Base-by-base conservation (phyloP, 345 rosid species). In the Populus davidiana region DNA sequence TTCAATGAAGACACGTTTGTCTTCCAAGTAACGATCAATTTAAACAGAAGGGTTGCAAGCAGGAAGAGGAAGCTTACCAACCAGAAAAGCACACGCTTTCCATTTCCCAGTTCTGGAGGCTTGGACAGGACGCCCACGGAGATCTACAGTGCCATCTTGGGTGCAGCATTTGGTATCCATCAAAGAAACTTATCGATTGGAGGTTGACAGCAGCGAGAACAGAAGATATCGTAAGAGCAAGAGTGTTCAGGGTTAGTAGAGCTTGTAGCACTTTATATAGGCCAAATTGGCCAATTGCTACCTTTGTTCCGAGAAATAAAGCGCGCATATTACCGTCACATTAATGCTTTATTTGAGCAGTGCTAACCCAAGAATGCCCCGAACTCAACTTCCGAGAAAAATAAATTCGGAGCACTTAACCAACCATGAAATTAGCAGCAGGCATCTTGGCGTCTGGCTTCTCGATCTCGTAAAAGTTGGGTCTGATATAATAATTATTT, bases 1-100 rank as follows among this genome's bases (percentile, higher is more conserved):
- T 70, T 6, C 33, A 14, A 49, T 14, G 52, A 47, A 47, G 52
- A 47, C 12, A 47, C 52, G 52, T 47, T 4, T 2, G 49, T 12
- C 9, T 6, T 7, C 11, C 10, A 6, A 39, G 8, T 39, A 43
- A 43, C 2, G 21, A 29, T 70, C 8, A n/a, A 75, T 2, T 27
- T 21, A 78, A 4, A 1, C 21, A 14, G 4, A 52, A 12, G n/a
- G 66, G 29, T 25, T 25, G 14, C 23, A n/a, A 36, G 29, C 8
- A 69, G 38, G 29, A 21, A 14, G 13, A 17, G 9, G 61, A 21
- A n/a, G 3, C 69, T 72, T 85, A 92, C 98, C 94, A 36, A 94
- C 89, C 9, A 94, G 92, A 83, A 94, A 94, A 67, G 94, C 88
- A 78, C 98, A 94, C 52, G 98, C 98, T 86, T 78, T 91, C 98